phyloP scores from a whole-genome alignment of 2,329 filamentous ascomycete genomes.

The Colletotrichum cuscutae region DNA sequence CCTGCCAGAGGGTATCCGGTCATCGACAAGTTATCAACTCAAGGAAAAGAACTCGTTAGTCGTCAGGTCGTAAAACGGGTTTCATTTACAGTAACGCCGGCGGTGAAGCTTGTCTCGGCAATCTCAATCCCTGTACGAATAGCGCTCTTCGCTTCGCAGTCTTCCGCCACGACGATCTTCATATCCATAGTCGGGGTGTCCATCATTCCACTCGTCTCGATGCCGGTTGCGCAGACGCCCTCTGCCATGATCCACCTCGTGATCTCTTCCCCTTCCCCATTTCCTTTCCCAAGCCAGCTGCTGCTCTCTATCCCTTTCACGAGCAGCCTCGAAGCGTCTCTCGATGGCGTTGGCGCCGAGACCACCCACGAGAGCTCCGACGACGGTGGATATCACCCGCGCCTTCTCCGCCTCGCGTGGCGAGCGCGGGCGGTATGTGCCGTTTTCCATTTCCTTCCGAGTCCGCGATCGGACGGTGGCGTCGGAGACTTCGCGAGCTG shows the following conservation, averaged over 20 bases:
- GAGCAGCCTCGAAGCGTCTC: conserved; percentile 52
- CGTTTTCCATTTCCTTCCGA: conserved; percentile 29
- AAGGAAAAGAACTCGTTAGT: neutral
- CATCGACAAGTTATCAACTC: neutral
- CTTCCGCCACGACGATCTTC: conserved; percentile 34
- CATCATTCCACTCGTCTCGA: conserved; percentile 41
- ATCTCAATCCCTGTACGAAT: conserved; percentile 20
- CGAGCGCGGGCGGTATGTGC: conserved; percentile 18
- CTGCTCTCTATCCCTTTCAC: conserved; percentile 46
- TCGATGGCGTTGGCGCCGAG: conserved; percentile 64
- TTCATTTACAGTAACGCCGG: neutral
- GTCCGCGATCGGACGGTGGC: conserved; percentile 46
- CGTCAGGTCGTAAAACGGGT: neutral
- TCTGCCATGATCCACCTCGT: conserved; percentile 32
- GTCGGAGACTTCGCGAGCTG: conserved; percentile 60
- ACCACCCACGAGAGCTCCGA: conserved; percentile 65
- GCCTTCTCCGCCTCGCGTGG: conserved; percentile 43
- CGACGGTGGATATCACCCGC: conserved; percentile 58
- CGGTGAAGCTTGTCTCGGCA: neutral
- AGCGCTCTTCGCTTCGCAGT: conserved; percentile 27
- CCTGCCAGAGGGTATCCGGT: neutral
- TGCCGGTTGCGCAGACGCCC: conserved; percentile 35
- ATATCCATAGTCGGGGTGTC: conserved; percentile 38
- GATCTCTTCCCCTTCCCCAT: conserved; percentile 38
- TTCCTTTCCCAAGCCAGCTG: conserved; percentile 46